Base-by-base conservation (phyloP, 2,329 filamentous ascomycete species). In the Aspergillus sp. region DNA sequence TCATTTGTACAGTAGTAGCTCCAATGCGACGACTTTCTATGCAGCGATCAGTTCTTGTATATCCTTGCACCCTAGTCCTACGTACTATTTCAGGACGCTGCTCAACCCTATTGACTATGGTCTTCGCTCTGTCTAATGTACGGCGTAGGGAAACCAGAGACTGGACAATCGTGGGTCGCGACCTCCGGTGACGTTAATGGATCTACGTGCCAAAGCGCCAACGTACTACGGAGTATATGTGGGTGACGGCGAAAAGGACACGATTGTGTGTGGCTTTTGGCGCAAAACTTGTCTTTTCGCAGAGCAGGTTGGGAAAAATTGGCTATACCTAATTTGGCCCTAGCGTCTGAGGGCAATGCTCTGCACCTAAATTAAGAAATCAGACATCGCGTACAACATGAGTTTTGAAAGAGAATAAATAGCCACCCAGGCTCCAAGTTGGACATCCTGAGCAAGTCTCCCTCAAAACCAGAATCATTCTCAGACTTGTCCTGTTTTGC, bases 181-280 rank as follows among this genome's bases (percentile, higher is more conserved):
- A n/a, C n/a, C n/a, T n/a, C n/a, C n/a, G n/a, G n/a, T n/a, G n/a
- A n/a, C n/a, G n/a, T n/a, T n/a, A n/a, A n/a, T n/a, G n/a, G n/a
- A n/a, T n/a, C n/a, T n/a, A n/a, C n/a, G n/a, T n/a, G n/a, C n/a
- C n/a, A n/a, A n/a, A n/a, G n/a, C n/a, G n/a, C n/a, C n/a, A n/a
- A n/a, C n/a, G n/a, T n/a, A 32, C 29, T 32, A 29, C 27, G 39
- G 39, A 36, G 33, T 43, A 46, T 32, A 19, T 34, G 27, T 47
- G 34, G 45, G 45, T 43, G 45, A 43, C 40, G 45, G 29, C 41
- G 41, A 41, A 47, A 47, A 47, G 27, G 45, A 29, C 34, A 43
- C 29, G 10, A 41, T 47, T 47, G 45, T 47, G 29, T 35, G 29
- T 47, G 35, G 45, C 35, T 5, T 47, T 41, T 43, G n/a, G 28